Evolutionary conservation across 2,329 filamentous ascomycete species (phyloP).

Genomic region (Neonectria magnoliae): DNA sequence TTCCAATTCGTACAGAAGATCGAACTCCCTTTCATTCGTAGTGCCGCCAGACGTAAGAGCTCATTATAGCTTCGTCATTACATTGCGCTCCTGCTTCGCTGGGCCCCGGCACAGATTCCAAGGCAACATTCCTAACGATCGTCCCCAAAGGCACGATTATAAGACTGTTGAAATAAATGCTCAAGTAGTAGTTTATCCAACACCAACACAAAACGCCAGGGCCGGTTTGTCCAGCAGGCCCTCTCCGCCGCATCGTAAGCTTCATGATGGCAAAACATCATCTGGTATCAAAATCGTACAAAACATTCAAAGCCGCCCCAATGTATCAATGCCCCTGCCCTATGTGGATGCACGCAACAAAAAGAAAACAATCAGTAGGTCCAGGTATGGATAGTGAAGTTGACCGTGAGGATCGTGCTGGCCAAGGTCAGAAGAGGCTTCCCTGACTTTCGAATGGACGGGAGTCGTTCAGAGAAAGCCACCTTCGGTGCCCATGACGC

Average conservation of each 20-base stretch:
- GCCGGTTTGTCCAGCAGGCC: slow-evolving; percentile 30
- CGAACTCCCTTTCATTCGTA: neutral
- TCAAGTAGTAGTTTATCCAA: slow-evolving; percentile 9
- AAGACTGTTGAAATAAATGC: neutral
- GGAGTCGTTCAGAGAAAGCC: slow-evolving; percentile 59
- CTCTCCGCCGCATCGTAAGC: slow-evolving; percentile 35
- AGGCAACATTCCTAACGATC: neutral
- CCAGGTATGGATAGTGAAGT: slow-evolving; percentile 8
- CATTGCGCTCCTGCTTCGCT: neutral
- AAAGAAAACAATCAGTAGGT: slow-evolving; percentile 10
- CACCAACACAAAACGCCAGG: slow-evolving; percentile 35
- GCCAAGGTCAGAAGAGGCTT: slow-evolving; percentile 1
- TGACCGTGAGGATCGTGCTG: neutral
- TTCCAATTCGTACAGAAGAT: neutral
- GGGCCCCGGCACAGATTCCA: neutral
- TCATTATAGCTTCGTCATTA: neutral
- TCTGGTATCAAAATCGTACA: slow-evolving; percentile 45
- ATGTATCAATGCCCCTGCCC: slow-evolving; percentile 6
- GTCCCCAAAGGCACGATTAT: neutral
- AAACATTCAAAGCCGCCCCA: slow-evolving; percentile 33
- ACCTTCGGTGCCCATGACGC: slow-evolving; percentile 63
- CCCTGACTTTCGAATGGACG: slow-evolving; percentile 5
- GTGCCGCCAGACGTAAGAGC: neutral
- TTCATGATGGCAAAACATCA: slow-evolving; percentile 37
- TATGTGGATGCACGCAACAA: slow-evolving; percentile 12